Conservation (phyloP, 345 rosid species). For the Dipteronia sinensis region DNA sequence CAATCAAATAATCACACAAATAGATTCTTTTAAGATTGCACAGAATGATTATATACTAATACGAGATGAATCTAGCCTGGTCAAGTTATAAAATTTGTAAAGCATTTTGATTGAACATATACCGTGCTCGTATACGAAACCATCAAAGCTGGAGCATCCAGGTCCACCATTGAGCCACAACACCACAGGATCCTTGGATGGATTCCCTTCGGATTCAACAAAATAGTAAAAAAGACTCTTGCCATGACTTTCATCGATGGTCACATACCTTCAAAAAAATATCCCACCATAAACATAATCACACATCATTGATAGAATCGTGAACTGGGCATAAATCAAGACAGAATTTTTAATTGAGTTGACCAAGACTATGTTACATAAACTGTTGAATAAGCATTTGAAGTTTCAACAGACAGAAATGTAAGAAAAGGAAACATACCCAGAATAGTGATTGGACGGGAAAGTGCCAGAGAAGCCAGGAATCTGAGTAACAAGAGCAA, state of each 20-base stretch:
- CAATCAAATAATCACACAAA: neutral
- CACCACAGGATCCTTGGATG: conserved; percentile 73
- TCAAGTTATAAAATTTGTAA: no score
- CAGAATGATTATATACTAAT: neutral
- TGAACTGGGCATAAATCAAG: neutral
- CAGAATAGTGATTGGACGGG: conserved; percentile 86
- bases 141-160: conserved; percentile 97
- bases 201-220: conserved; percentile 72
- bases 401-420: neutral
- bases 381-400: neutral
- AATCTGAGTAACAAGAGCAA: conserved; percentile 56
- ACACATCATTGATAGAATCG: neutral
- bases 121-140: conserved; percentile 87
- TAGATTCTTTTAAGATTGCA: neutral
- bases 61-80: neutral
- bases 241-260: conserved; percentile 46
- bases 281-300: conserved; percentile 1
- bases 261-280: conserved; percentile 60
- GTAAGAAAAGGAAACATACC: conserved; percentile 38
- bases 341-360: neutral
- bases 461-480: conserved; percentile 67
- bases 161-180: conserved; percentile 98
- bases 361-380: neutral
- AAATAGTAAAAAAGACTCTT: conserved; percentile 81
- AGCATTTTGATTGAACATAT: conserved; percentile 9